A percentile compares a stretch with the other conserved stretches of the same genome.
Conservation (phyloP, 192 early-diverging fungal species). For the Coemansia sp. region DNA sequence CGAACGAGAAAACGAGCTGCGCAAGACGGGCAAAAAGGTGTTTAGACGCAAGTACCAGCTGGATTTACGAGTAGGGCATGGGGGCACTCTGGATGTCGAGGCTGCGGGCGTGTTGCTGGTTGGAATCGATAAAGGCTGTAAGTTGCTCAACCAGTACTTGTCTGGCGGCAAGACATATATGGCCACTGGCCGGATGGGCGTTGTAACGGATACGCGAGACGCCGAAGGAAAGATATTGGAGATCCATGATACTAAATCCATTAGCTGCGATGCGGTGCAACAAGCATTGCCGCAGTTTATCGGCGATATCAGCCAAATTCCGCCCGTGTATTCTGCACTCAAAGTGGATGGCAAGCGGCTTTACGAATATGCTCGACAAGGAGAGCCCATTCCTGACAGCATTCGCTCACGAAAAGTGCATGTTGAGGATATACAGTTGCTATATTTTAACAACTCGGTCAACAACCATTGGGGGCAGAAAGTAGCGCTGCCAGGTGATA, state of each 20-base stretch:
- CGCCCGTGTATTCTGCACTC: conserved; percentile 72
- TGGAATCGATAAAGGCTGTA: conserved; percentile 58
- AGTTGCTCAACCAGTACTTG: conserved; percentile 48
- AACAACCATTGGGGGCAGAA: conserved; percentile 2
- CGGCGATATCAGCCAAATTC: conserved; percentile 60
- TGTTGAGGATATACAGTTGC: conserved; percentile 20
- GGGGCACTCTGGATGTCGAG: conserved; percentile 48
- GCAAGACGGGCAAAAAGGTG: conserved; percentile 19
- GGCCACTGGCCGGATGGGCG: conserved; percentile 55
- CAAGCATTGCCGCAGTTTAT: conserved; percentile 53
- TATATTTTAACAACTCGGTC: conserved; percentile 13
- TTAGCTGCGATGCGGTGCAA: conserved; percentile 44
- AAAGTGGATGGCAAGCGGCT: conserved; percentile 66
- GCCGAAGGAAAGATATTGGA: conserved; percentile 54
- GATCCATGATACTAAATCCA: conserved; percentile 22
- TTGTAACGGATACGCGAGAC: conserved; percentile 61
- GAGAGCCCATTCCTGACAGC: conserved; percentile 12
- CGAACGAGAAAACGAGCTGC: conserved; percentile 25
- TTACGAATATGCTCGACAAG: conserved; percentile 68
- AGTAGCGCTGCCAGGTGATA: conserved; percentile 13
- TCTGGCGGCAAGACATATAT: conserved; percentile 57
- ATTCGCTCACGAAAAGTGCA: conserved; percentile 20
- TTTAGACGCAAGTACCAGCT: background rate
- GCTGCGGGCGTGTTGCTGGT: conserved; percentile 49
- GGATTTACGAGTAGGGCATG: conserved; percentile 35